A percentile compares a stretch with the other conserved stretches of the same genome.
Evolutionary conservation across 164 flowering plant species (phyloP).

Genomic region (grape (Vitis vinifera)): DNA sequence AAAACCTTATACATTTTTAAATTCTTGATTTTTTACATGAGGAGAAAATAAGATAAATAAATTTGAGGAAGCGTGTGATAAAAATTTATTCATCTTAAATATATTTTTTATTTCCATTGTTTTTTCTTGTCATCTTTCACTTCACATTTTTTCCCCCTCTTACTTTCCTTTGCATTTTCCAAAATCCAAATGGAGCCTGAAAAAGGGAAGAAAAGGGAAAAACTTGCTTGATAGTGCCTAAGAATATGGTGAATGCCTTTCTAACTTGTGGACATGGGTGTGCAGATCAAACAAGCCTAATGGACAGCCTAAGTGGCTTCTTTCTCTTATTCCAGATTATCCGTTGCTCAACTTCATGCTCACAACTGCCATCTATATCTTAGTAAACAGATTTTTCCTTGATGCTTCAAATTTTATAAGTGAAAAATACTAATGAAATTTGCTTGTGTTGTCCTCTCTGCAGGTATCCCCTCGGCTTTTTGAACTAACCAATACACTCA

Average conservation of each 20-base stretch:
- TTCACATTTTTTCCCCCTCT: no score
- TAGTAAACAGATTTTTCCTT: conserved; percentile 42
- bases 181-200: no score
- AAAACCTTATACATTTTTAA: no score
- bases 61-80: no score
- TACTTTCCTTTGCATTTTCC: no score
- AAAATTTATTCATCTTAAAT: no score
- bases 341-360: conserved; percentile 95
- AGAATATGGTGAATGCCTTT: neutral
- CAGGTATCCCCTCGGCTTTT: conserved; percentile 86
- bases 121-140: no score
- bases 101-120: no score
- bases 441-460: conserved; percentile 9
- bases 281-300: conserved; percentile 82
- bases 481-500: conserved; percentile 78
- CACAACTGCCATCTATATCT: conserved; percentile 78
- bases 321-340: conserved; percentile 74
- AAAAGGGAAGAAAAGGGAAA: no score
- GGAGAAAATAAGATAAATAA: no score
- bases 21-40: no score
- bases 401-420: neutral
- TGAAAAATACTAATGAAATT: neutral
- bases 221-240: neutral
- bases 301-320: conserved; percentile 98
- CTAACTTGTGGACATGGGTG: conserved; percentile 1